Evolutionary conservation across 2,329 filamentous ascomycete genomes (phyloP), one percentile per base, ranked within the genome.

Genomic region (Ceratocystis colombiana): DNA sequence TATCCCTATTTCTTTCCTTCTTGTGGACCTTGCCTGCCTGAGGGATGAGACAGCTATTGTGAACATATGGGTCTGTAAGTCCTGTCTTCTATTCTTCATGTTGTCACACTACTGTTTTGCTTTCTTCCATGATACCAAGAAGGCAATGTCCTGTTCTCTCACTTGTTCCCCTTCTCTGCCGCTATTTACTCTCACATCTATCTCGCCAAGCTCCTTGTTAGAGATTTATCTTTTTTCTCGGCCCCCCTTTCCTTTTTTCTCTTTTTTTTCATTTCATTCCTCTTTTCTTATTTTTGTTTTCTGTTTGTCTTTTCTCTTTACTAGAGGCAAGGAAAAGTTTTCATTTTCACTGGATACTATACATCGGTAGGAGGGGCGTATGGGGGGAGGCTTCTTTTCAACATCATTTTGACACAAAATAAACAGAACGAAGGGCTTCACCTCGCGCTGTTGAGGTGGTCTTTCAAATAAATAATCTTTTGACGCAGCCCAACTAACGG

Each of bases 401-500:
- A 59, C 53, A 59, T 59, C 53, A 59, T 59, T 59, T 59, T 59
- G 53, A 59, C 22, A 59, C 53, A 59, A 30, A 59, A 59, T 59
- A 59, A 59, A 25, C 53, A 59, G 53, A 59, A 59, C 53, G 28
- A 59, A 59, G 28, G 46, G 53, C 33, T 59, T 33, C 53, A 59
- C 3, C 5, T 59, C 53, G 33, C 53, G n/a, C 28, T 33, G 7
- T 1, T 30, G 53, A 30, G 53, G 25, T 59, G 12, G 53, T 30
- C 28, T 59, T 59, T 59, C 53, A 59, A 59, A 59, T 59, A 59
- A 59, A 37, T 37, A 37, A 37, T 37, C 10, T 59, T 17, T 59
- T 59, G 28, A 33, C 25, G 7, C 10, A 59, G 53, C 53, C 28
- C 53, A 59, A 37, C 25, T 53, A 12, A 53, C 15, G 20, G 48